These are phyloP conservation scores for Trichoderma citrinoviride DNA, from an alignment of 2,329 filamentous ascomycete species.

Conservation along the genomic window DNA sequence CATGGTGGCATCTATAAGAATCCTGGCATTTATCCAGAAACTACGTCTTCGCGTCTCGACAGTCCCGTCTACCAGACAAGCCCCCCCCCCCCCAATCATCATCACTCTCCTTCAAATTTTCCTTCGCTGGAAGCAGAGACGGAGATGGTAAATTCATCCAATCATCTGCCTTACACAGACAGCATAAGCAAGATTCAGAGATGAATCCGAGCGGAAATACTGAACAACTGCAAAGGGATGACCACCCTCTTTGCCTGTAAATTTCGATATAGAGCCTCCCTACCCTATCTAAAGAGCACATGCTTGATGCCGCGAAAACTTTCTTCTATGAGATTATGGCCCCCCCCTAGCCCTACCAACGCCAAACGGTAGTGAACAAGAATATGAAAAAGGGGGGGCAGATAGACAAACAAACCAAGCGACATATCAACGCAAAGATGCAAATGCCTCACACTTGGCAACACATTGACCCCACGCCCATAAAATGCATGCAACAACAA, in stretches of 20 bases:
- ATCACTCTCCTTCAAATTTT: too few relatives aligned
- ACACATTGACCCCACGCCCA: not conserved
- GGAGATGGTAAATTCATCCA: too few relatives aligned
- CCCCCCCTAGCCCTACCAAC: slow-evolving; percentile 10
- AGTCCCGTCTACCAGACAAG: too few relatives aligned
- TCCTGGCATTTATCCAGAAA: too few relatives aligned
- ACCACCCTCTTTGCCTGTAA: not conserved
- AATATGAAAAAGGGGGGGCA: not conserved
- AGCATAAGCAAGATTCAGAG: not conserved
- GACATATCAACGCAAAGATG: not conserved
- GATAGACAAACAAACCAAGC: not conserved
- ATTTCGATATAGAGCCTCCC: not conserved
- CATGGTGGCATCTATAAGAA: too few relatives aligned
- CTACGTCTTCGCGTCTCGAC: too few relatives aligned
- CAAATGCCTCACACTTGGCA: not conserved
- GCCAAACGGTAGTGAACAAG: slow-evolving; percentile 6
- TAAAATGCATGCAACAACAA: not conserved
- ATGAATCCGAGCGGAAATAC: not conserved
- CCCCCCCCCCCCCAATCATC: too few relatives aligned
- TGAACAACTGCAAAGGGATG: not conserved
- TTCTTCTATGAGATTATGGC: slow-evolving; percentile 2
- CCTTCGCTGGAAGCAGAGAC: too few relatives aligned
- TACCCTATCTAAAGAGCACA: not conserved
- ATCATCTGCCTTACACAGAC: too few relatives aligned
- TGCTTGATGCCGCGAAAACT: not conserved